Conservation (phyloP, 306 rosid species). For the Hippophae tibetana region DNA sequence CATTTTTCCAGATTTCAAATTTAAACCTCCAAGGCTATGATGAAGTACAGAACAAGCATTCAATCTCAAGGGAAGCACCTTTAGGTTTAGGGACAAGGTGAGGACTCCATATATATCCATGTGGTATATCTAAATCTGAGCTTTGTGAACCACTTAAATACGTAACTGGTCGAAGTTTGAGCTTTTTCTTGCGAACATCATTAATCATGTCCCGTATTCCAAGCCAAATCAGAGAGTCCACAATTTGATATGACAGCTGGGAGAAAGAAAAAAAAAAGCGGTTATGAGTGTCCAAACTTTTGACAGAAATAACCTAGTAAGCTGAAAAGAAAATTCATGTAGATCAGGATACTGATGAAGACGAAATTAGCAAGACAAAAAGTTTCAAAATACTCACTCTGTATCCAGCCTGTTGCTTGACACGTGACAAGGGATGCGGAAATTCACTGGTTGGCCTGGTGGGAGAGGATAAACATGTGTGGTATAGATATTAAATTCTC, state of each 20-base stretch:
- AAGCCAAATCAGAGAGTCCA: slow-evolving; percentile 93
- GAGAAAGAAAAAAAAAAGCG: slow-evolving; percentile 12
- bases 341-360: background rate
- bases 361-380: background rate
- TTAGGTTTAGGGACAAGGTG: slow-evolving; percentile 99
- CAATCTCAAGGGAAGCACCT: slow-evolving; percentile 41
- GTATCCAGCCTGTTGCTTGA: slow-evolving; percentile 89
- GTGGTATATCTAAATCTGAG: slow-evolving; percentile 76
- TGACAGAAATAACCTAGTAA: slow-evolving; percentile 4
- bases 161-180: slow-evolving; percentile 92
- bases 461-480: slow-evolving; percentile 18
- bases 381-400: slow-evolving; percentile 40
- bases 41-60: slow-evolving; percentile 8
- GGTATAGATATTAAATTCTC: slow-evolving; percentile 20
- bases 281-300: slow-evolving; percentile 12
- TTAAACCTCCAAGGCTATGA: too few relatives aligned
- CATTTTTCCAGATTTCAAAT: too few relatives aligned
- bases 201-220: slow-evolving; percentile 98
- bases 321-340: background rate
- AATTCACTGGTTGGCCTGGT: slow-evolving; percentile 97
- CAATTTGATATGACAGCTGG: slow-evolving; percentile 97
- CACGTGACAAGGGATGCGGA: slow-evolving; percentile 97
- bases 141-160: slow-evolving; percentile 98
- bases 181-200: slow-evolving; percentile 82
- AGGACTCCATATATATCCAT: slow-evolving; percentile 99